Evolutionary conservation across 306 rosid species (phyloP).

Genomic region (Carpinus viminea): DNA sequence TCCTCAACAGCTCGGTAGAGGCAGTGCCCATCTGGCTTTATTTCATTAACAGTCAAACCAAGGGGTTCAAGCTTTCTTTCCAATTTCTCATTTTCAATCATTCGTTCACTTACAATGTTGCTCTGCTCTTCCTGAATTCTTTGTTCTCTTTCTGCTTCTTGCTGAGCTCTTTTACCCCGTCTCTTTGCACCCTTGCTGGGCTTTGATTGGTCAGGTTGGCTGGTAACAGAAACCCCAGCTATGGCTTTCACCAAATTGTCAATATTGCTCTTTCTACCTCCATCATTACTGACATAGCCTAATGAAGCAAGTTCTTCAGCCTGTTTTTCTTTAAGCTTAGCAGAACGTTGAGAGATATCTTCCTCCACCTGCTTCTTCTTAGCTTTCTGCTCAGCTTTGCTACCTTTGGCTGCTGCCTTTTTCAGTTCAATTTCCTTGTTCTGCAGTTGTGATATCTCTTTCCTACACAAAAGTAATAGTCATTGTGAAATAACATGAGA

Average conservation of each 20-base stretch:
- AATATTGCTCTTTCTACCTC: slow-evolving; percentile 59
- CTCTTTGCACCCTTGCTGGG: slow-evolving; percentile 72
- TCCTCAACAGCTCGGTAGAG: slow-evolving; percentile 87
- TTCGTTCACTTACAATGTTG: slow-evolving; percentile 66
- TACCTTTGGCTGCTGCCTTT: slow-evolving; percentile 84
- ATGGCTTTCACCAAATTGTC: slow-evolving; percentile 82
- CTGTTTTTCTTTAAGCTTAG: slow-evolving; percentile 71
- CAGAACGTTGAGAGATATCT: slow-evolving; percentile 72
- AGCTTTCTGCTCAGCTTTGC: slow-evolving; percentile 93
- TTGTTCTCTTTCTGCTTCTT: slow-evolving; percentile 87
- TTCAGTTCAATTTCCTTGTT: slow-evolving; percentile 79
- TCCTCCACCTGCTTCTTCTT: slow-evolving; percentile 98
- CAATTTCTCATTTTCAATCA: slow-evolving; percentile 72
- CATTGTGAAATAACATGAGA: slow-evolving; percentile 16
- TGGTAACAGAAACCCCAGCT: slow-evolving; percentile 74
- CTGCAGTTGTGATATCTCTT: slow-evolving; percentile 75
- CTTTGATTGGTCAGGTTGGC: slow-evolving; percentile 60
- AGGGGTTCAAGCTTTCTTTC: slow-evolving; percentile 79
- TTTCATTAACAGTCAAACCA: slow-evolving; percentile 66
- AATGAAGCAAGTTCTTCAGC: slow-evolving; percentile 64
- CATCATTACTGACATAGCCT: slow-evolving; percentile 56
- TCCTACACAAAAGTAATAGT: slow-evolving; percentile 47
- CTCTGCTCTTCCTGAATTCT: slow-evolving; percentile 85
- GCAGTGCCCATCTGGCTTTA: slow-evolving; percentile 96
- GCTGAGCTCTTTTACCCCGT: slow-evolving; percentile 71